Evolutionary conservation across 192 early-diverging fungal genomes (phyloP).

Genomic region (Radiomyces spectabilis): DNA sequence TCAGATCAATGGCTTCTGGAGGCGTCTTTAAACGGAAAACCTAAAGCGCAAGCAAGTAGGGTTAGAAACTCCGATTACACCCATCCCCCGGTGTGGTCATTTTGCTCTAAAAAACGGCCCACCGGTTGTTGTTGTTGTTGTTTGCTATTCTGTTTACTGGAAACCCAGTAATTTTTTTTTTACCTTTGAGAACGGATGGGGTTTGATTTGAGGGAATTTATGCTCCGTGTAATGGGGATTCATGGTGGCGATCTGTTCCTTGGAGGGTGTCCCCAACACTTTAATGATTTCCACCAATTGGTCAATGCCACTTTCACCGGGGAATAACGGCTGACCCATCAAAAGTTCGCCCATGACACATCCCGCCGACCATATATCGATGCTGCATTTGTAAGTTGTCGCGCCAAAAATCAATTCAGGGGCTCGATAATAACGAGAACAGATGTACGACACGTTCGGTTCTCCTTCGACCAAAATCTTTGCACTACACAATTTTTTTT

Average conservation of each 20-base stretch:
- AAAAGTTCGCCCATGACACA: constrained; percentile 97
- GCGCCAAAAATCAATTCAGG: constrained; percentile 97
- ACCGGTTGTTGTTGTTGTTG: background rate
- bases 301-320: constrained; percentile 95
- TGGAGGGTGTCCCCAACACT: constrained; percentile 91
- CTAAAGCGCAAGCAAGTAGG: constrained; percentile 21
- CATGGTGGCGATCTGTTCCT: constrained; percentile 95
- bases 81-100: background rate
- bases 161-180: background rate
- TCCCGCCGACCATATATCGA: constrained; percentile 93
- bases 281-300: constrained; percentile 99
- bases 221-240: constrained; percentile 98
- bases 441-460: constrained; percentile 98
- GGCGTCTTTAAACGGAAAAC: constrained; percentile 82
- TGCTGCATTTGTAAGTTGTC: constrained; percentile 83
- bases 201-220: constrained; percentile 97
- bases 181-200: constrained; percentile 83
- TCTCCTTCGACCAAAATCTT: constrained; percentile 92
- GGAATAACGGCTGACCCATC: constrained; percentile 89
- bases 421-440: constrained; percentile 95
- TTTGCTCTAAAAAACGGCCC: too few species aligned
- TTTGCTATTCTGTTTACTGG: background rate
- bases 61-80: background rate
- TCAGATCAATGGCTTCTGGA: constrained; percentile 82
- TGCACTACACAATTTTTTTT: constrained; percentile 45